A percentile compares a stretch with the other conserved stretches of the same genome.
phyloP scores from a whole-genome alignment of 2,329 filamentous ascomycete genomes.

The Aspergillus terreus region DNA sequence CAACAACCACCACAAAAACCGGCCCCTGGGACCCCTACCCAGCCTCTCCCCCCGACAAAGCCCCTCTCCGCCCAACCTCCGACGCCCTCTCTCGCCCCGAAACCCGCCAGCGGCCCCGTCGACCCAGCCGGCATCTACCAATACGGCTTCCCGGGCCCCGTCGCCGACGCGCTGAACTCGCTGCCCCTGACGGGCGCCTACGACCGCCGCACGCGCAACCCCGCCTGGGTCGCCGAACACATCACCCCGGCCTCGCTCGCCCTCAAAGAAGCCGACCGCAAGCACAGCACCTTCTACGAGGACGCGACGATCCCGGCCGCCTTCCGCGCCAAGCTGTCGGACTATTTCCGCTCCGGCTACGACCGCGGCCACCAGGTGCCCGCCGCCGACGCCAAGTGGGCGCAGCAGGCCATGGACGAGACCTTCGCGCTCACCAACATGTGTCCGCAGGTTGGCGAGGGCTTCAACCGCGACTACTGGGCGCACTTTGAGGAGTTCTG shows the following conservation, averaged over 20 bases:
- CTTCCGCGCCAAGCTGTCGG: constrained; percentile 85
- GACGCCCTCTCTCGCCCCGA: constrained; percentile 27
- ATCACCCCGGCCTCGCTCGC: constrained; percentile 85
- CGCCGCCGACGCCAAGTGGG: constrained; percentile 94
- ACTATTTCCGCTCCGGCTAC: constrained; percentile 93
- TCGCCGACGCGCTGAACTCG: constrained; percentile 75
- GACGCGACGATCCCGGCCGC: constrained; percentile 74
- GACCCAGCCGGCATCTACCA: constrained; percentile 74
- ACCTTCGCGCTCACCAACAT: constrained; percentile 95
- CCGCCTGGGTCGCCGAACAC: constrained; percentile 92
- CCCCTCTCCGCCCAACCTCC: constrained; percentile 38
- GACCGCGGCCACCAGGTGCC: constrained; percentile 97
- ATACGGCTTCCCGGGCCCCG: constrained; percentile 88
- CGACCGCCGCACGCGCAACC: constrained; percentile 87
- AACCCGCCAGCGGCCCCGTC: constrained; percentile 48
- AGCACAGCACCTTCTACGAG: constrained; percentile 78
- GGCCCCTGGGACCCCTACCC: constrained; percentile 27
- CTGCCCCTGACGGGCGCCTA: constrained; percentile 78
- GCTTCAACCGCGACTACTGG: constrained; percentile 99
- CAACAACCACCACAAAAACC: constrained; percentile 13
- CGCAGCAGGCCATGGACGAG: constrained; percentile 87
- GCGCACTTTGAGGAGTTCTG: constrained; percentile 98
- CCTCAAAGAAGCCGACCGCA: constrained; percentile 72
- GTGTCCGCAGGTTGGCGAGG: constrained; percentile 96
- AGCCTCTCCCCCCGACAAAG: constrained; percentile 17